Evolutionary conservation across 2,329 filamentous ascomycete species (phyloP).

Genomic region (Fusarium fujikuroi): DNA sequence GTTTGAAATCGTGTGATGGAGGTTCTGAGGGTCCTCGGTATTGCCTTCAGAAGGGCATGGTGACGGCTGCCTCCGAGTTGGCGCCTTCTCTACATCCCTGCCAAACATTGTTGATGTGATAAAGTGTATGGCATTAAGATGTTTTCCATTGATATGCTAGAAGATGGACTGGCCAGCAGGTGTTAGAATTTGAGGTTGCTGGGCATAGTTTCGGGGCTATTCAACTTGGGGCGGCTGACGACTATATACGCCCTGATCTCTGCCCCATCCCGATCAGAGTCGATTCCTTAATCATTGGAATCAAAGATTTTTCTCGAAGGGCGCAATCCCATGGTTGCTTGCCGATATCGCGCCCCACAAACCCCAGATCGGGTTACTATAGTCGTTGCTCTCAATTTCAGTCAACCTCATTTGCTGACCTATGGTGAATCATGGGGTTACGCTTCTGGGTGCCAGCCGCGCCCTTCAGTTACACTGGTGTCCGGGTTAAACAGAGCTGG

Average conservation of each 20-base stretch:
- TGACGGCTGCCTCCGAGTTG: conserved; percentile 7
- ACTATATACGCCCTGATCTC: conserved; percentile 34
- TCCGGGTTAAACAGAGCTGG: neutral
- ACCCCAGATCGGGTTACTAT: conserved; percentile 15
- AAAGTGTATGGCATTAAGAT: neutral
- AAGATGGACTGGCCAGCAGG: neutral
- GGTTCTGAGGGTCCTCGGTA: conserved; percentile 4
- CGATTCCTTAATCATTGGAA: neutral
- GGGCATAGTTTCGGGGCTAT: neutral
- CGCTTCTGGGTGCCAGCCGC: neutral
- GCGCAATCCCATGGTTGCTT: conserved; percentile 16
- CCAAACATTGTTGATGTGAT: conserved; percentile 33
- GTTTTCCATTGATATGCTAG: conserved; percentile 16
- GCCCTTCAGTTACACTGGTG: conserved; percentile 15
- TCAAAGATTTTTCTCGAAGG: conserved; percentile 22
- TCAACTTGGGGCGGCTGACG: conserved; percentile 5
- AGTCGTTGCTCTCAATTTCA: conserved; percentile 7
- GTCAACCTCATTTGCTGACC: conserved; percentile 13
- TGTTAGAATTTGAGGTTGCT: neutral
- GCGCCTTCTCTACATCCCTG: conserved; percentile 36
- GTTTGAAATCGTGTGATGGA: conserved; percentile 41
- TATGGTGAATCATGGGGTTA: neutral
- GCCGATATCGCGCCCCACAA: conserved; percentile 39
- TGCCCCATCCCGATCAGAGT: neutral
- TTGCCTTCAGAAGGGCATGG: neutral